These are phyloP conservation scores for Lodderomyces jiufengensis DNA, from an alignment of 1,139 yeast genomes.

Conservation along the genomic window DNA sequence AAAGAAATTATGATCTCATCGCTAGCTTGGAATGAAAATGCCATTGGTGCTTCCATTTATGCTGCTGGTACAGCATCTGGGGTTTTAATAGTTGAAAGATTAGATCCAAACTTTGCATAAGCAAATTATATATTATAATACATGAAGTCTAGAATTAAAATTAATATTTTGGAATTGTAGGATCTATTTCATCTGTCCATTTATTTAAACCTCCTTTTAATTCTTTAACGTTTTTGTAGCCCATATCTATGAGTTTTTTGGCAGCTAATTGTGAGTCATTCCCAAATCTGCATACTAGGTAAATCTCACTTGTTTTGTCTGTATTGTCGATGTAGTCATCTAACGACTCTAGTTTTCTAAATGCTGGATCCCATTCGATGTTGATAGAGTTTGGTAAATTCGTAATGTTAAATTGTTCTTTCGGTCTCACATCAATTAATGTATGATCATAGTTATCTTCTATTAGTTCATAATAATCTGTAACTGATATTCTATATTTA, in stretches of 20 bases:
- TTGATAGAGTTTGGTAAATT: constrained; percentile 58
- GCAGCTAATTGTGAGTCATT: constrained; percentile 88
- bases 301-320: constrained; percentile 23
- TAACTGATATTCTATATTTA: constrained; percentile 45
- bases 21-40: constrained; percentile 60
- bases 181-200: constrained; percentile 67
- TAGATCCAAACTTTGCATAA: constrained; percentile 26
- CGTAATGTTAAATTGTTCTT: constrained; percentile 69
- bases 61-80: constrained; percentile 71
- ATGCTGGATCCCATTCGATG: constrained; percentile 54
- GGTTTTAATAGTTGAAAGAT: constrained; percentile 57
- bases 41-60: constrained; percentile 51
- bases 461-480: constrained; percentile 27
- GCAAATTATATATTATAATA: constrained; percentile 1
- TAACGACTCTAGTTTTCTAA: constrained; percentile 27
- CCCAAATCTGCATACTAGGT: constrained; percentile 79
- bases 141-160: no score
- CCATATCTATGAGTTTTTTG: constrained; percentile 48
- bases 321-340: constrained; percentile 18
- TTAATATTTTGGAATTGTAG: constrained; percentile 64
- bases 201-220: constrained; percentile 72
- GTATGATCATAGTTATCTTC: constrained; percentile 9
- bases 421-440: constrained; percentile 78
- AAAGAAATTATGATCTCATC: constrained; percentile 51
- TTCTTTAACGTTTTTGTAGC: constrained; percentile 54